Evolutionary conservation across 352 stramenopile genomes (phyloP), one percentile per base, ranked within the genome.

Genomic region (Thalassiosira ordinaria): DNA sequence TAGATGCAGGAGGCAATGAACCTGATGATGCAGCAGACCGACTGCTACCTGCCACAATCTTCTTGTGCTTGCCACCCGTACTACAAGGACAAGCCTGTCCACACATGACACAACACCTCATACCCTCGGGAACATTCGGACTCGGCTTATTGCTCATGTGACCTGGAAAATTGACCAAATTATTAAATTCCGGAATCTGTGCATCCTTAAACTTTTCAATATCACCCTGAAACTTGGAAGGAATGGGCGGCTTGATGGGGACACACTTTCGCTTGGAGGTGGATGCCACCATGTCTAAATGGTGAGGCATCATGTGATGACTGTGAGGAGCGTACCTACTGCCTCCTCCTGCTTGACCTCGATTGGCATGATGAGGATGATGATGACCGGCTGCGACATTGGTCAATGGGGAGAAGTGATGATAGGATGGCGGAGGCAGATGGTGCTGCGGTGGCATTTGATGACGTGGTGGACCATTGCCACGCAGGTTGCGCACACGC

Each of bases 31-130:
- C n/a, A n/a, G n/a, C n/a, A n/a, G n/a, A n/a, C n/a, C n/a, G n/a
- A n/a, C n/a, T n/a, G n/a, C n/a, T n/a, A n/a, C n/a, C n/a, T n/a
- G n/a, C n/a, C n/a, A n/a, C n/a, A n/a, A n/a, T 59, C 31, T 85
- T 76, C 35, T 88, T 91, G 13, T 68, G 73, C 63, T 93, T 93
- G 18, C 63, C 80, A 9, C 72, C 72, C 2, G 24, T 67, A 18
- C 73, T 84, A 49, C 76, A 89, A 35, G 78, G 84, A 69, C 89
- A 92, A 16, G 86, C 85, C 63, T 90, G 76, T 39, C 89, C 89
- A 67, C 89, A 93, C 89, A 93, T 93, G 11, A 93, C 89, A 72
- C 89, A 93, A 51, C 84, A 92, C 53, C 81, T 78, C 80, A 92
- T 92, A 37, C 89, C 89, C 41, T 93, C 87, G 5, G 86, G 86